Base-by-base conservation (phyloP, 2,329 filamentous ascomycete species). In the Rutstroemia sydowiana region DNA sequence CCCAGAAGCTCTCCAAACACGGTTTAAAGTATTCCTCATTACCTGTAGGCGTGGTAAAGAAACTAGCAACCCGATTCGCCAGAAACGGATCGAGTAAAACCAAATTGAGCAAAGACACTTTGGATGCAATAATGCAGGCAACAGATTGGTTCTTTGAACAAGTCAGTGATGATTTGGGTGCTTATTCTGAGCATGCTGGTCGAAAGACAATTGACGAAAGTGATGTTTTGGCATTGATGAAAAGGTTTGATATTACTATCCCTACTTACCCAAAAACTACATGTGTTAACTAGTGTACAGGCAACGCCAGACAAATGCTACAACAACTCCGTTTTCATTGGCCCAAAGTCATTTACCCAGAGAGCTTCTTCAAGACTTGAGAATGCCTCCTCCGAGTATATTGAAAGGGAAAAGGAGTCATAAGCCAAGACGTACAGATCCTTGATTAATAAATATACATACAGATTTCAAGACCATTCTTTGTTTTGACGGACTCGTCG, bases 71-170 rank as follows among this genome's bases (percentile, higher is more conserved):
- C 31, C 84, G 79, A 1, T 88, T 89, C 62, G 78, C 85, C 18
- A 81, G 82, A 60, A 80, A 79, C 3, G 79, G 82, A 41, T 82
- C 83, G 18, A 77, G 77, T 59, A 88, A 85, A 60, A 73, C 79
- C 5, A 87, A 84, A 58, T 78, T 95, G 43, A 82, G 77, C 52
- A 81, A 85, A 42, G 87, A 93, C 47, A 84, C 87, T 1, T 71
- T 95, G 34, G 77, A 79, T 28, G 84, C 85, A 4, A 81, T 95
- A 49, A 82, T 85, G 62, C 84, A 89, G 65, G 88, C 89, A 1
- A 87, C 87, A 2, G 88, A 95, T 56, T 93, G 88, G 85, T 95
- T 90, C 68, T 95, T 95, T 66, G 88, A 95, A 69, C 90, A 95
- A 68, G 73, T 87, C 2, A 82, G 87, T 44, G 86, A 90, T 55